Conservation (phyloP, 1,284 basidiomycete genomes). For the Apiotrichum montevideense region DNA sequence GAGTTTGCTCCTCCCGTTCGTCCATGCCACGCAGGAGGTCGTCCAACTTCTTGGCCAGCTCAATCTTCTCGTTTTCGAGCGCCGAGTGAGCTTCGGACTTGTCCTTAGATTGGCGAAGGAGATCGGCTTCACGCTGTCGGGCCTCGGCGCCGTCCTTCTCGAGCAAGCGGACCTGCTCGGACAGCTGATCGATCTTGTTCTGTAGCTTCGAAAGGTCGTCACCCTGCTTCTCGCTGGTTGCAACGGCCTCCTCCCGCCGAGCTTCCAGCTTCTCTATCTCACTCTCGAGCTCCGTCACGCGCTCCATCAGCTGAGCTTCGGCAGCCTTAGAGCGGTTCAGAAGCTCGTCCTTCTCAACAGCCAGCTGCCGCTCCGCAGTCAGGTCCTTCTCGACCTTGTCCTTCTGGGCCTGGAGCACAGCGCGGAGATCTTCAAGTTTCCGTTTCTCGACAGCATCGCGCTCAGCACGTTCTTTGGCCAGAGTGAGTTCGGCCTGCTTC, state of each 20-base stretch:
- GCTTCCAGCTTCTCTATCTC: constrained; percentile 81
- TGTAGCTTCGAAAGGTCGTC: constrained; percentile 27
- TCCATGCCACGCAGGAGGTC: constrained; percentile 65
- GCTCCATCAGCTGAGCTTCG: constrained; percentile 78
- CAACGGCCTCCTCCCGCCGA: constrained; percentile 68
- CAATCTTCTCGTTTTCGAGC: constrained; percentile 53
- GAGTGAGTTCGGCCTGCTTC: constrained; percentile 78
- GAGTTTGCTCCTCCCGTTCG: constrained; percentile 74
- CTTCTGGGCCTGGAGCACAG: constrained; percentile 74
- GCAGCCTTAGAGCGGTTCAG: constrained; percentile 78
- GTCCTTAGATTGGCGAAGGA: constrained; percentile 44
- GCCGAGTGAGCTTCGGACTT: constrained; percentile 26
- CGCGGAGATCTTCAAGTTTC: constrained; percentile 68
- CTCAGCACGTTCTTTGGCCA: constrained; percentile 77
- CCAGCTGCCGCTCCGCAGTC: constrained; percentile 71
- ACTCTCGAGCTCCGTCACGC: constrained; percentile 68
- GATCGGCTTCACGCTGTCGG: constrained; percentile 59
- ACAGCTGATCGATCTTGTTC: constrained; percentile 66
- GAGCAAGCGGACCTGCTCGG: constrained; percentile 71
- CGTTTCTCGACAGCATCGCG: constrained; percentile 74
- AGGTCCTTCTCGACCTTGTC: constrained; percentile 72
- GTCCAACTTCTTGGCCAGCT: constrained; percentile 60
- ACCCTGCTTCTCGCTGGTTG: constrained; percentile 19
- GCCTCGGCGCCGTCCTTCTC: constrained; percentile 71
- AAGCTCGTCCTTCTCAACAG: constrained; percentile 77